Evolutionary conservation across 2,329 filamentous ascomycete species (phyloP).

Genomic region (Paracoccidioides lutzii): DNA sequence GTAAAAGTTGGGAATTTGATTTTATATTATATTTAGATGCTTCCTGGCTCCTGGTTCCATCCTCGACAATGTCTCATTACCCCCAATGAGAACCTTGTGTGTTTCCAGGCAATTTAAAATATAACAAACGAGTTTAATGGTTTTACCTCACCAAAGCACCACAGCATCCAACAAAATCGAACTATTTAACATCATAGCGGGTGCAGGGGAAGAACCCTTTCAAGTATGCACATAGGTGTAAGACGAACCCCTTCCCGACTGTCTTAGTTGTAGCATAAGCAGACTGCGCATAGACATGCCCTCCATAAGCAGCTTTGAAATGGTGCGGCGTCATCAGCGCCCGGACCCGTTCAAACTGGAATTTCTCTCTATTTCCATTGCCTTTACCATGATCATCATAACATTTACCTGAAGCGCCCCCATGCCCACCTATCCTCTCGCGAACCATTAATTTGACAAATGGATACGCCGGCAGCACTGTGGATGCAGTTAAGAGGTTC

Average conservation of each 20-base stretch:
- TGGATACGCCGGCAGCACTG: constrained; percentile 1
- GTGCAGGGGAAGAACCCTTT: neutral
- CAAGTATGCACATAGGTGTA: constrained; percentile 34
- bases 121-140: too few species aligned
- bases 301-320: constrained; percentile 38
- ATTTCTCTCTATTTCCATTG: neutral
- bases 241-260: constrained; percentile 36
- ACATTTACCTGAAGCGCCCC: neutral
- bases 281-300: constrained; percentile 46
- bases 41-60: neutral
- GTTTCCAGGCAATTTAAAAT: neutral
- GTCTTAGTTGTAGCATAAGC: constrained; percentile 45
- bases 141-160: neutral
- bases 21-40: neutral
- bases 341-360: constrained; percentile 19
- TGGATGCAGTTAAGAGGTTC: neutral
- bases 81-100: too few species aligned
- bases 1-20: neutral
- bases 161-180: neutral
- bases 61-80: neutral
- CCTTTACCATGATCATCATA: neutral
- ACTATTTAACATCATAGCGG: neutral
- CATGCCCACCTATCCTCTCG: constrained; percentile 14
- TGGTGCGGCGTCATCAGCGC: constrained; percentile 24
- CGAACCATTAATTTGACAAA: constrained; percentile 24